Conservation (phyloP, 75 land plant genomes). For the Sequoia sempervirens region DNA sequence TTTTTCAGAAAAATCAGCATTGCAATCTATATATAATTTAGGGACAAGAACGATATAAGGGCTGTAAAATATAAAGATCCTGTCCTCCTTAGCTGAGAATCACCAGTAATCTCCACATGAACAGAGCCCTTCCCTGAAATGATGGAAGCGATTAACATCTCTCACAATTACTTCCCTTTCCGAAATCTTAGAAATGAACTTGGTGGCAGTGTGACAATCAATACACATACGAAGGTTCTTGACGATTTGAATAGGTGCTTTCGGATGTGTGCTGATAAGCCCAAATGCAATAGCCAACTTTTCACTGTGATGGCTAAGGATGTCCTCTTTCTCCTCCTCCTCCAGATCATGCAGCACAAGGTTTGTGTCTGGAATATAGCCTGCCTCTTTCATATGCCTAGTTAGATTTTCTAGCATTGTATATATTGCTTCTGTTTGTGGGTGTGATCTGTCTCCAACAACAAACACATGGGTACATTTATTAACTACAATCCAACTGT, state of each 20-base stretch:
- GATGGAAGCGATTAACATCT: background rate
- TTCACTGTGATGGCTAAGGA: background rate
- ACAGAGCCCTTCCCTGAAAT: background rate
- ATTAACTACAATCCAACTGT: constrained; percentile 7
- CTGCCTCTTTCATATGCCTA: background rate
- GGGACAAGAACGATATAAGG: background rate
- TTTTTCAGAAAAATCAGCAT: background rate
- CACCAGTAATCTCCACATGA: background rate
- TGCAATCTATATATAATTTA: background rate
- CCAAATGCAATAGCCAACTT: background rate
- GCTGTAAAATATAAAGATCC: background rate
- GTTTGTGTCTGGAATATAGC: constrained; percentile 8
- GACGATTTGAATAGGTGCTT: background rate
- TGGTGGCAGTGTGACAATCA: background rate
- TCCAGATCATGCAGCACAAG: background rate
- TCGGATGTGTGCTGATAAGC: background rate
- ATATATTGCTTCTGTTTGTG: constrained; percentile 8
- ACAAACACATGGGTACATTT: constrained; percentile 1
- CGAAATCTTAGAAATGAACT: background rate
- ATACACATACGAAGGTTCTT: background rate
- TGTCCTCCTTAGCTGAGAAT: background rate
- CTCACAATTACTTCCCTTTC: background rate
- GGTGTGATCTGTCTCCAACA: constrained; percentile 9
- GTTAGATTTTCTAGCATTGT: background rate
- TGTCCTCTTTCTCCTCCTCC: background rate